Evolutionary conservation across 208 protist species (phyloP).

Genomic region (Acanthamoeba castellanii): DNA sequence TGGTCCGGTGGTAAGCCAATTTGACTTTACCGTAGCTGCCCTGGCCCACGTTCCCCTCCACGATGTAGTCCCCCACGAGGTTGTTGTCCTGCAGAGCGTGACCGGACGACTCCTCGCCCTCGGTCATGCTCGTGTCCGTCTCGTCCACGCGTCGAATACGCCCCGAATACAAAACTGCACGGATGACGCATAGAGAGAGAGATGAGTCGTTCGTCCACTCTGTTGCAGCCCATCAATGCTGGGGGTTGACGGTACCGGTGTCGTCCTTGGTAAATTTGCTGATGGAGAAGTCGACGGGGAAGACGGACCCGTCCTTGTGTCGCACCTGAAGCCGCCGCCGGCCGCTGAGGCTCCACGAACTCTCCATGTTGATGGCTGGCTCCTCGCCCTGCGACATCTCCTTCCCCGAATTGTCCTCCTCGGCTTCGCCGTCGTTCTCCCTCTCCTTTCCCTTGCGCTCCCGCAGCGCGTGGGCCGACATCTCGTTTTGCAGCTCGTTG

Average conservation of each 20-base stretch:
- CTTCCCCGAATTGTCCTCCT: background rate
- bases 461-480: slow-evolving; percentile 19
- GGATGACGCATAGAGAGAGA: background rate
- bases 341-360: slow-evolving; percentile 67
- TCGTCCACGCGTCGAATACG: slow-evolving; percentile 69
- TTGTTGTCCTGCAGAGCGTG: slow-evolving; percentile 28
- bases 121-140: slow-evolving; percentile 36
- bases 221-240: too few relatives aligned
- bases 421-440: background rate
- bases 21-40: slow-evolving; percentile 70
- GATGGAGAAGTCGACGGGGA: slow-evolving; percentile 74
- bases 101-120: slow-evolving; percentile 18
- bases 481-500: slow-evolving; percentile 35
- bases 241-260: background rate
- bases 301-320: slow-evolving; percentile 68
- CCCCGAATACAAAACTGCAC: slow-evolving; percentile 46
- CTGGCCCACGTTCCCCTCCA: slow-evolving; percentile 62
- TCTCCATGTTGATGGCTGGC: background rate
- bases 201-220: too few relatives aligned
- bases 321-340: slow-evolving; percentile 40
- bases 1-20: slow-evolving; percentile 12
- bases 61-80: slow-evolving; percentile 48
- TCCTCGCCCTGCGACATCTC: background rate
- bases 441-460: background rate
- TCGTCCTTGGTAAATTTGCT: slow-evolving; percentile 53